Evolutionary conservation across 306 rosid species (phyloP), one percentile per base, ranked within the genome.

Genomic region (Fragaria nilgerrensis): DNA sequence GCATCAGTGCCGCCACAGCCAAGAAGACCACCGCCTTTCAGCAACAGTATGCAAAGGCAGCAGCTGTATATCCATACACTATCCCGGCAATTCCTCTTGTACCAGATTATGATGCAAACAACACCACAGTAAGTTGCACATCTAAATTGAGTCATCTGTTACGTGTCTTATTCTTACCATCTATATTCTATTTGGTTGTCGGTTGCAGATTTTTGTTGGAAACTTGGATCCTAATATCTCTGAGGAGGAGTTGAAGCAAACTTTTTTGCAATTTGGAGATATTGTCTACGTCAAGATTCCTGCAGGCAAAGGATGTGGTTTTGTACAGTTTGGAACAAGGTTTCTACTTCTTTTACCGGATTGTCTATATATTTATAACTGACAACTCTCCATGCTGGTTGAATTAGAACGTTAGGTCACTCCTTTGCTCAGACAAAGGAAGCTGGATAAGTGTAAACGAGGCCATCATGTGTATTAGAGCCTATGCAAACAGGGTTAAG

Each of bases 1-100:
- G 97, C 23, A 93, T 91, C 50, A 89, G 98, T 71, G 98, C 93
- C 13, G 98, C 98, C 45, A 91, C 96, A 1, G 97, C 98, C 0
- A 93, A 90, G 78, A 93, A 91, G 47, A 82, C 92, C 73, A 80
- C 89, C 20, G 86, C 83, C 52, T 86, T 85, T 81, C 96, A 86
- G 73, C 90, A 37, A 37, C 41, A 37, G 41, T 37, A 37, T 5
- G 5, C 41, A 37, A 37, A 37, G 41, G 41, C 36, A 32, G 36
- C 90, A 85, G 93, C 92, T 1, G 81, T 82, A 9, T 91, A 93
- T 82, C 93, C 91, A 39, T 93, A 91, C 75, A 82, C 89, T 49
- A 70, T 92, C 5, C 88, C 98, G 13, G 89, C 93, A 14, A 90
- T 79, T 69, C 84, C 81, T 5, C 50, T 79, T 19, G 80, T 76